Conservation (phyloP, 768 basidiomycete genomes). For the Boletus subparvulus region DNA sequence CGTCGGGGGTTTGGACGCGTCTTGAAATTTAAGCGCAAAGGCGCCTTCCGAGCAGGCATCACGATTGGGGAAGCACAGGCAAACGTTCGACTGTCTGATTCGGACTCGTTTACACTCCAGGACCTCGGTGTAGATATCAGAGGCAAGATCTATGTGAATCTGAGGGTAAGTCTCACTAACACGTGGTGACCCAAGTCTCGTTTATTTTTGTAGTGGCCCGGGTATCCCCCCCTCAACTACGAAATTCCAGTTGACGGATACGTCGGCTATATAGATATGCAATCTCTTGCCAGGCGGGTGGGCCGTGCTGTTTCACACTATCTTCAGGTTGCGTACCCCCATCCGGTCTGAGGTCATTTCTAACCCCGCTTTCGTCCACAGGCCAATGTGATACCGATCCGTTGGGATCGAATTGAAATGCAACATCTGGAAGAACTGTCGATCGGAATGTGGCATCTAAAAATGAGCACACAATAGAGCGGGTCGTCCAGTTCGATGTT, state of each 20-base stretch:
- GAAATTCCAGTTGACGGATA: conserved; percentile 72
- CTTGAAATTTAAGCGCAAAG: conserved; percentile 76
- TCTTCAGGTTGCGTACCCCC: conserved; percentile 51
- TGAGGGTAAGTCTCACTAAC: conserved; percentile 48
- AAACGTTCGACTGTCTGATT: conserved; percentile 56
- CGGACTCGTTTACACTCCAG: conserved; percentile 60
- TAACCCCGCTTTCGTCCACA: conserved; percentile 28
- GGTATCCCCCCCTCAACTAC: conserved; percentile 68
- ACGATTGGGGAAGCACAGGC: conserved; percentile 69
- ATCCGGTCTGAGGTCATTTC: conserved; percentile 3
- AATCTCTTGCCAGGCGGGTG: conserved; percentile 66
- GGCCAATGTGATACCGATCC: conserved; percentile 69
- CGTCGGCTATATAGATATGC: conserved; percentile 61
- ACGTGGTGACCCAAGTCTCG: not conserved
- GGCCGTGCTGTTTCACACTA: conserved; percentile 73
- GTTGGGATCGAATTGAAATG: conserved; percentile 66
- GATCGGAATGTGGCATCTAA: conserved; percentile 72
- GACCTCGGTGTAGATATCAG: conserved; percentile 65
- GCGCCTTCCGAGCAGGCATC: conserved; percentile 61
- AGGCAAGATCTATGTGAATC: conserved; percentile 58
- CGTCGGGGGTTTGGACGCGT: conserved; percentile 49
- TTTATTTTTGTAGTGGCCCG: conserved; percentile 55
- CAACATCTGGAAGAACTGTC: conserved; percentile 70
- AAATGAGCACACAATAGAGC: conserved; percentile 39
- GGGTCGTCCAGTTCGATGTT: conserved; percentile 2